Evolutionary conservation across 371 early-diverging fungal genomes (phyloP).

Genomic region (Mucor mucedo): DNA sequence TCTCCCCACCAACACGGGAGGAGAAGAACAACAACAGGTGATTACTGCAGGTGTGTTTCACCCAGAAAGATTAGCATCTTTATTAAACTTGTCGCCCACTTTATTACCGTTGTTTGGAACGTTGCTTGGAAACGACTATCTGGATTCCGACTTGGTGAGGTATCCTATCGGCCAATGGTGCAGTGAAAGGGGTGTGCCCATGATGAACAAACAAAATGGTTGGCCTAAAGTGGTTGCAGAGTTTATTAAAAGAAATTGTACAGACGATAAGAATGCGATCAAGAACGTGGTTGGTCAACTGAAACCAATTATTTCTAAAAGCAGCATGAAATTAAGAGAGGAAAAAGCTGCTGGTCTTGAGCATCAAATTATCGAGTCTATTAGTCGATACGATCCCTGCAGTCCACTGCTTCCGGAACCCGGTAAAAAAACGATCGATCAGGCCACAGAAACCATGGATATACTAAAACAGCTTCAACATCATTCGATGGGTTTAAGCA

Average conservation of each 20-base stretch:
- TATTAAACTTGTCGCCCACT: conserved; percentile 38
- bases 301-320: conserved; percentile 26
- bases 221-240: conserved; percentile 44
- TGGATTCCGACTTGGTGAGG: conserved; percentile 33
- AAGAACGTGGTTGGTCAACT: conserved; percentile 13
- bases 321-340: conserved; percentile 26
- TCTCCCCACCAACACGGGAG: conserved; percentile 27
- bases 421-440: background rate
- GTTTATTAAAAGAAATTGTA: conserved; percentile 22
- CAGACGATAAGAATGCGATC: conserved; percentile 23
- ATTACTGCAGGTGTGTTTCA: conserved; percentile 51
- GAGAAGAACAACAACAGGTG: background rate
- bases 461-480: background rate
- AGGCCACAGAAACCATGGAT: background rate
- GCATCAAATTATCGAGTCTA: conserved; percentile 31
- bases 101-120: conserved; percentile 59
- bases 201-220: conserved; percentile 21
- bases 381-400: conserved; percentile 34
- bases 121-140: conserved; percentile 62
- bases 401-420: conserved; percentile 15
- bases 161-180: conserved; percentile 49
- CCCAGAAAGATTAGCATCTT: conserved; percentile 39
- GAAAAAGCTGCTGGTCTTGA: conserved; percentile 29
- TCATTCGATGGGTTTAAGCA: conserved; percentile 16
- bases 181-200: conserved; percentile 22